A percentile compares a stretch with the other conserved stretches of the same genome.
phyloP scores from a whole-genome alignment of 306 rosid genomes.

The Nissolia schottii region DNA sequence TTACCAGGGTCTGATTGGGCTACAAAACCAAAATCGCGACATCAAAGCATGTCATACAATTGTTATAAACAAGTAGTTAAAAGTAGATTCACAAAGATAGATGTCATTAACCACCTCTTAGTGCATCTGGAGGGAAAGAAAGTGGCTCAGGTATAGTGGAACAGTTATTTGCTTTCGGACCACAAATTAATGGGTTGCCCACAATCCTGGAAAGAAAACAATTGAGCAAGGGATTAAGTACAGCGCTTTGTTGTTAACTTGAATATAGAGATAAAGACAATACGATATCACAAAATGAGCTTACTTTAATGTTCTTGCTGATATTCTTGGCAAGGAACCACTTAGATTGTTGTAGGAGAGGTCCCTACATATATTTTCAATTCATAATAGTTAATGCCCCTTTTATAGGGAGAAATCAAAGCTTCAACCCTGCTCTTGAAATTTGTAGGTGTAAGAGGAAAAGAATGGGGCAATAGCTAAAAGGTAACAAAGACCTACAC shows the following conservation, averaged over 20 bases:
- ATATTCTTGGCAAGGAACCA: constrained; percentile 78
- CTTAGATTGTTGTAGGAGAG: constrained; percentile 90
- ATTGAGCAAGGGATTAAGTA: background rate
- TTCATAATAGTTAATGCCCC: background rate
- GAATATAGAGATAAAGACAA: background rate
- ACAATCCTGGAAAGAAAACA: constrained; percentile 53
- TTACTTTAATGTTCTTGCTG: constrained; percentile 96
- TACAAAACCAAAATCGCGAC: constrained; percentile 35
- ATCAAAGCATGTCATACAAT: constrained; percentile 17
- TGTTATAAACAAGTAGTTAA: background rate
- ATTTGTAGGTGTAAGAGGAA: background rate
- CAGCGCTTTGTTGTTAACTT: background rate
- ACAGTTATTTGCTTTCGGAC: constrained; percentile 74
- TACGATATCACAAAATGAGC: constrained; percentile 17
- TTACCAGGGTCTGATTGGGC: constrained; percentile 49
- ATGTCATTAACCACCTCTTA: constrained; percentile 44
- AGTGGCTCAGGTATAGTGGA: constrained; percentile 88
- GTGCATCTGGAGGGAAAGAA: constrained; percentile 73
- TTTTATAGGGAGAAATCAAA: background rate
- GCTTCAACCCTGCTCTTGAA: background rate
- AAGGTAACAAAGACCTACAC: constrained; percentile 64
- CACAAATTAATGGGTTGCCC: constrained; percentile 91
- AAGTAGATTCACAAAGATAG: background rate
- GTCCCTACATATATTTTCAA: constrained; percentile 58
- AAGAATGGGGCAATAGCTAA: background rate